Evolutionary conservation across 768 basidiomycete species (phyloP), one percentile per base, ranked within the genome.

Genomic region (Agaricus subrufescens): DNA sequence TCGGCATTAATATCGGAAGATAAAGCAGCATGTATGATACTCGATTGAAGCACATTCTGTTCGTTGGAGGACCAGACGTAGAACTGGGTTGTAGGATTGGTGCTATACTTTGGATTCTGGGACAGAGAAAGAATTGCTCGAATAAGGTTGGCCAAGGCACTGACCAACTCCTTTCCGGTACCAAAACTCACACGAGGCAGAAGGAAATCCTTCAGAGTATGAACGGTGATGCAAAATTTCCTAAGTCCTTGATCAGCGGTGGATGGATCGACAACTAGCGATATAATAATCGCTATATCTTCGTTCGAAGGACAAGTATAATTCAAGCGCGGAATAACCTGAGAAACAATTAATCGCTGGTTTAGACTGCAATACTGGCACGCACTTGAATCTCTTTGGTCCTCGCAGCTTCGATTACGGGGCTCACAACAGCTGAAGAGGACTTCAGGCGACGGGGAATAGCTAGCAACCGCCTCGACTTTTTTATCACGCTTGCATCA

Each of bases 61-160:
- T 81, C 78, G 14, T 55, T 62, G 2, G 68, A 54, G 3, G 77
- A 76, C 70, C 77, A 81, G 8, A 79, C 73, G 58, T 80, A 80
- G 59, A 78, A 78, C 56, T 81, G 79, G 0, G 74, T 71, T 1
- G 71, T 67, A 23, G 65, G 63, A 23, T 51, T 60, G 49, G 39
- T 62, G 58, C 25, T 15, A n/a, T 54, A 52, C 27, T 60, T 65
- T 43, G 52, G 34, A 14, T 26, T 15, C 14, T 50, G 57, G 53
- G 60, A 61, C 7, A 67, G 50, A 19, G 58, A n/a, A 7, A 71
- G 65, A 27, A 79, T 69, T 8, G 55, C 50, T 30, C 71, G 66
- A 47, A 81, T 71, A 34, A 75, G 58, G 15, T 58, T 52, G 15
- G 74, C 70, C 6, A 81, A 63, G 7, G 67, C 62, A 0, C 70